Conservation (phyloP, 495 filamentous ascomycete species). For the Penicillium canariense region DNA sequence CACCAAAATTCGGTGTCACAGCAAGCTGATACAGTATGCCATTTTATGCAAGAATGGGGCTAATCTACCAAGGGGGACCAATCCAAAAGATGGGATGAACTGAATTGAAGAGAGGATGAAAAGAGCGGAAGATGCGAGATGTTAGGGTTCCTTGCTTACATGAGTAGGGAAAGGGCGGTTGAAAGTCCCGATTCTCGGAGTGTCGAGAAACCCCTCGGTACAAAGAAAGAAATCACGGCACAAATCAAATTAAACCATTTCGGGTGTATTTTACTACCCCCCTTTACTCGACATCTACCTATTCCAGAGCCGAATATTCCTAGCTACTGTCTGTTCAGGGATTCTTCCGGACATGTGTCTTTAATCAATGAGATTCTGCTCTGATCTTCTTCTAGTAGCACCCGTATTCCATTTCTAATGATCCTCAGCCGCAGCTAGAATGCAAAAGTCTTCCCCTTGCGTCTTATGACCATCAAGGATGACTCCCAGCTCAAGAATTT, state of each 20-base stretch:
- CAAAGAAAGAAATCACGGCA: too few relatives aligned
- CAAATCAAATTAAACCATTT: too few relatives aligned
- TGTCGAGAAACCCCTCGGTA: too few relatives aligned
- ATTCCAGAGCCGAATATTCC: not conserved
- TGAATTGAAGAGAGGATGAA: too few relatives aligned
- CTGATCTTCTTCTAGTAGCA: not conserved
- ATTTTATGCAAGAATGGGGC: not conserved
- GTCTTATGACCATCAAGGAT: conserved; percentile 6
- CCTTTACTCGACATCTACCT: too few relatives aligned
- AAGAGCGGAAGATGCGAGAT: too few relatives aligned
- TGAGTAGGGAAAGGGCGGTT: too few relatives aligned
- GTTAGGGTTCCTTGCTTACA: too few relatives aligned
- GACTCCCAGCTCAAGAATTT: conserved; percentile 3
- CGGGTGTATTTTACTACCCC: too few relatives aligned
- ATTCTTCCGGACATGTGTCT: not conserved
- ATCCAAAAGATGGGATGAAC: not conserved
- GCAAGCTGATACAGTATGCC: not conserved
- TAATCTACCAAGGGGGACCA: conserved; percentile 1
- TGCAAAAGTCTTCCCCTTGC: not conserved
- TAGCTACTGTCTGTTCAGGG: not conserved
- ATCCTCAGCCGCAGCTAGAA: not conserved
- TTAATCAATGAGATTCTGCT: not conserved
- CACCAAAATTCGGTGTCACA: too few relatives aligned
- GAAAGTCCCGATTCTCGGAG: too few relatives aligned
- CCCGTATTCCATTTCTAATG: not conserved